Percentiles rank a stretch among this genome's conserved stretches.
Evolutionary conservation across 768 basidiomycete genomes (phyloP).

Genomic region (Boletus vinaceobasis): DNA sequence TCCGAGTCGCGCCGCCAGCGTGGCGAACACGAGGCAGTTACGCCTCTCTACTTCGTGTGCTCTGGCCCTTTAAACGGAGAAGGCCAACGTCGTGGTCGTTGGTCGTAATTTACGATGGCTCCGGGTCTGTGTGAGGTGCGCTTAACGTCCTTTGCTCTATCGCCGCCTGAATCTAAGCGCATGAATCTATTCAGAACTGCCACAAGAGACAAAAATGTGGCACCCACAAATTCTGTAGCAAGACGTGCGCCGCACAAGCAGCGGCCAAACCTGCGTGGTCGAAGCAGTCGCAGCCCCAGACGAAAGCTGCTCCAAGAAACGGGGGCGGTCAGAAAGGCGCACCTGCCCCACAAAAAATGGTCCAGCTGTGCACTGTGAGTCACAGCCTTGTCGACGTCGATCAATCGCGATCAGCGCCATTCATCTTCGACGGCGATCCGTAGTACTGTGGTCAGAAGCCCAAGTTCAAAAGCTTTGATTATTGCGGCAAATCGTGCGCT

Average conservation of each 20-base stretch:
- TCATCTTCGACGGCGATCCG: slow-evolving; percentile 26
- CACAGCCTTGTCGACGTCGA: slow-evolving; percentile 15
- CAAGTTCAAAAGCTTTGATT: slow-evolving; percentile 57
- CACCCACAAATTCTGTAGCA: slow-evolving; percentile 55
- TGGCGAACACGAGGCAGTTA: slow-evolving; percentile 26
- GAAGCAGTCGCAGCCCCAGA: slow-evolving; percentile 14
- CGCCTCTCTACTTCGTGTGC: slow-evolving; percentile 1
- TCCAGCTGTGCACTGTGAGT: slow-evolving; percentile 29
- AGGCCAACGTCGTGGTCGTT: slow-evolving; percentile 3
- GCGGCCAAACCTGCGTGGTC: slow-evolving; percentile 10
- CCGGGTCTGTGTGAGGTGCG: slow-evolving; percentile 31
- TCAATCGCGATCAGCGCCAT: slow-evolving; percentile 26
- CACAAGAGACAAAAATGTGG: slow-evolving; percentile 51
- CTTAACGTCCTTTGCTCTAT: not conserved
- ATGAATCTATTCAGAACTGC: slow-evolving; percentile 42
- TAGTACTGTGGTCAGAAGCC: slow-evolving; percentile 56
- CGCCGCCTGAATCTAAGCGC: slow-evolving; percentile 2
- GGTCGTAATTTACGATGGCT: slow-evolving; percentile 24
- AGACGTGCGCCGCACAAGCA: slow-evolving; percentile 49
- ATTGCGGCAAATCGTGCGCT: slow-evolving; percentile 64
- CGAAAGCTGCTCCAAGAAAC: slow-evolving; percentile 12
- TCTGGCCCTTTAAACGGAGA: slow-evolving; percentile 11
- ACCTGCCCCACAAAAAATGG: slow-evolving; percentile 16
- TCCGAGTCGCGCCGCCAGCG: slow-evolving; percentile 15
- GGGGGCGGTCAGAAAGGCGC: slow-evolving; percentile 11